A percentile compares a stretch with the other conserved stretches of the same genome.
Evolutionary conservation across 2,329 filamentous ascomycete genomes (phyloP).

Genomic region (Lomentospora prolificans): DNA sequence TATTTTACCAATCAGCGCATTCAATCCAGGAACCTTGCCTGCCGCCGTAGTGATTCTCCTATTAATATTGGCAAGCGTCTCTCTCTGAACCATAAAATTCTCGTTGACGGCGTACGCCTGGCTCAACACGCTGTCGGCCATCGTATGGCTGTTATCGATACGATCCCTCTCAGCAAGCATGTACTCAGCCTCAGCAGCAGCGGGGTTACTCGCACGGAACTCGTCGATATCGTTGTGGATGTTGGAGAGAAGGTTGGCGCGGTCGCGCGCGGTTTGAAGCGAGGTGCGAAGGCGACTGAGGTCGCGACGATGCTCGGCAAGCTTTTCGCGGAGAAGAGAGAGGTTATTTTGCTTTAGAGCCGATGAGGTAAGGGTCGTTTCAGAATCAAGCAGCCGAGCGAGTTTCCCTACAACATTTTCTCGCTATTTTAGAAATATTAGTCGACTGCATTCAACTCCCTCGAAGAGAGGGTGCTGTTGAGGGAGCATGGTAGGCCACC

Average conservation of each 20-base stretch:
- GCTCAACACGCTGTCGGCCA: slow-evolving; percentile 82
- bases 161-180: slow-evolving; percentile 84
- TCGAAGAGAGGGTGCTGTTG: slow-evolving; percentile 2
- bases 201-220: slow-evolving; percentile 74
- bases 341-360: slow-evolving; percentile 97
- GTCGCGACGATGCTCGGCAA: slow-evolving; percentile 78
- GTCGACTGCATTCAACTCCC: neutral
- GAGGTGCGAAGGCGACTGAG: slow-evolving; percentile 63
- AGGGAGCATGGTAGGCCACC: slow-evolving; percentile 9
- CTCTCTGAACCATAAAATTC: slow-evolving; percentile 76
- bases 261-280: slow-evolving; percentile 70
- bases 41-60: slow-evolving; percentile 81
- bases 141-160: slow-evolving; percentile 80
- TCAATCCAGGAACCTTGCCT: slow-evolving; percentile 85
- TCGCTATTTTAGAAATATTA: slow-evolving; percentile 42
- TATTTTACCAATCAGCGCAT: slow-evolving; percentile 83
- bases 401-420: slow-evolving; percentile 75
- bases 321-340: slow-evolving; percentile 79
- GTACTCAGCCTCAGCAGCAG: slow-evolving; percentile 83
- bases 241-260: slow-evolving; percentile 81
- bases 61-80: slow-evolving; percentile 82
- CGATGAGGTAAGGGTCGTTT: slow-evolving; percentile 75
- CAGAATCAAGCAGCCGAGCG: slow-evolving; percentile 81
- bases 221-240: slow-evolving; percentile 87
- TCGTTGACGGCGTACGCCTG: slow-evolving; percentile 97